Percentiles rank a stretch among this genome's conserved stretches.
Conservation (phyloP, 2,329 filamentous ascomycete genomes). For the Fusarium chlamydosporum region DNA sequence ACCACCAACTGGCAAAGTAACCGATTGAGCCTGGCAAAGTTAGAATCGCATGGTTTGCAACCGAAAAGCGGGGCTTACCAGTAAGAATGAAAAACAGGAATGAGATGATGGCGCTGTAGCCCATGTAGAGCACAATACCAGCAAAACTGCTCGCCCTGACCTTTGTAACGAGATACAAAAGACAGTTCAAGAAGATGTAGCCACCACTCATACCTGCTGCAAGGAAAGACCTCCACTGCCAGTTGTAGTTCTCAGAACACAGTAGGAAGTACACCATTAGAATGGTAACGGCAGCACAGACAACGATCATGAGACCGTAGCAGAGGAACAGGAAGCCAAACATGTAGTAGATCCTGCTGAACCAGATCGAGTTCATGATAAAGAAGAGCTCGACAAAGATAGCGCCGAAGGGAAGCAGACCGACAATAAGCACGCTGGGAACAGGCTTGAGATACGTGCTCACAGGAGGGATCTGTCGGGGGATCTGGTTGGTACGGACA, state of each 20-base stretch:
- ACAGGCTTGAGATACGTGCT: constrained; percentile 87
- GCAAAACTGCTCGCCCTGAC: constrained; percentile 87
- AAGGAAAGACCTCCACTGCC: constrained; percentile 97
- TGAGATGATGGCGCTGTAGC: constrained; percentile 90
- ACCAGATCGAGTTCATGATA: constrained; percentile 99
- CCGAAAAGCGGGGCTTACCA: constrained; percentile 70
- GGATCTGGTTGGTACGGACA: constrained; percentile 97
- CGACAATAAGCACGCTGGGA: constrained; percentile 92
- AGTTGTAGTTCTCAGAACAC: constrained; percentile 97
- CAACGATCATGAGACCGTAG: constrained; percentile 97
- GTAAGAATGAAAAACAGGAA: constrained; percentile 94
- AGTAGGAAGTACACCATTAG: constrained; percentile 97
- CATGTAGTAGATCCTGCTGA: constrained; percentile 99
- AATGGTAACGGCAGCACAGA: constrained; percentile 90
- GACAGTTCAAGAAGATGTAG: constrained; percentile 92
- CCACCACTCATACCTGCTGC: constrained; percentile 90
- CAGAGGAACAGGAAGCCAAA: constrained; percentile 99
- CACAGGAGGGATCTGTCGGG: constrained; percentile 90
- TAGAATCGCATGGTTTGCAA: constrained; percentile 22
- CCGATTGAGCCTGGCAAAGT: constrained; percentile 83
- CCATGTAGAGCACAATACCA: constrained; percentile 90
- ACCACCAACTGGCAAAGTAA: constrained; percentile 94
- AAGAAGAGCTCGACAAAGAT: constrained; percentile 99
- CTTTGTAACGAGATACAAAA: constrained; percentile 92
- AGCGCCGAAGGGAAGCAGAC: constrained; percentile 92